Evolutionary conservation across 768 basidiomycete species (phyloP).

Genomic region (Boletus coccyginus): DNA sequence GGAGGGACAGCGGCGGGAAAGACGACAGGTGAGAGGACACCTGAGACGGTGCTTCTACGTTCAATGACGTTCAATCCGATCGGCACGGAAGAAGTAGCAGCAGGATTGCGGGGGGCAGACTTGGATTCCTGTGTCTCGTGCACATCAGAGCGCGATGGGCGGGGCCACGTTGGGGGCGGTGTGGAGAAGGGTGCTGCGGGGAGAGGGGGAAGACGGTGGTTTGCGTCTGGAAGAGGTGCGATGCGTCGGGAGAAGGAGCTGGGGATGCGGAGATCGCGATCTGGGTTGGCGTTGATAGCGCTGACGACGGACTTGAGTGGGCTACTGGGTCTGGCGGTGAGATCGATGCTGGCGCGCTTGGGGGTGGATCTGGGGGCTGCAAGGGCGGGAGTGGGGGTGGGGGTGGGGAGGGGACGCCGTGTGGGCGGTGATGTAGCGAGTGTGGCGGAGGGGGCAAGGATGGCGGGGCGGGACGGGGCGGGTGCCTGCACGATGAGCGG

Average conservation of each 20-base stretch:
- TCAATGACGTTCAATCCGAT: slow-evolving; percentile 17
- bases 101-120: slow-evolving; percentile 39
- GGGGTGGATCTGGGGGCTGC: neutral
- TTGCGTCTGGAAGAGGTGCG: slow-evolving; percentile 10
- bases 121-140: slow-evolving; percentile 21
- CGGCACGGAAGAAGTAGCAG: slow-evolving; percentile 18
- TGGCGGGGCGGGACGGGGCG: slow-evolving; percentile 30
- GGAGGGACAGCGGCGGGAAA: neutral
- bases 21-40: neutral
- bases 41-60: slow-evolving; percentile 29
- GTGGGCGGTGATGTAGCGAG: slow-evolving; percentile 9
- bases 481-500: slow-evolving; percentile 29
- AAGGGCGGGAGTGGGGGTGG: slow-evolving; percentile 16
- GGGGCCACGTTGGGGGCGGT: slow-evolving; percentile 15
- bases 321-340: slow-evolving; percentile 17
- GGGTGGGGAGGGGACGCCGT: slow-evolving; percentile 23
- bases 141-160: neutral
- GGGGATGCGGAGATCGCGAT: slow-evolving; percentile 23
- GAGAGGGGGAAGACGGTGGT: neutral
- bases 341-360: slow-evolving; percentile 27
- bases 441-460: slow-evolving; percentile 24
- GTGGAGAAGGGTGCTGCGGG: slow-evolving; percentile 1
- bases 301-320: slow-evolving; percentile 17
- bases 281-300: slow-evolving; percentile 4
- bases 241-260: slow-evolving; percentile 24